Base-by-base conservation (phyloP, 2,329 filamentous ascomycete species). In the Diplodia mutila region DNA sequence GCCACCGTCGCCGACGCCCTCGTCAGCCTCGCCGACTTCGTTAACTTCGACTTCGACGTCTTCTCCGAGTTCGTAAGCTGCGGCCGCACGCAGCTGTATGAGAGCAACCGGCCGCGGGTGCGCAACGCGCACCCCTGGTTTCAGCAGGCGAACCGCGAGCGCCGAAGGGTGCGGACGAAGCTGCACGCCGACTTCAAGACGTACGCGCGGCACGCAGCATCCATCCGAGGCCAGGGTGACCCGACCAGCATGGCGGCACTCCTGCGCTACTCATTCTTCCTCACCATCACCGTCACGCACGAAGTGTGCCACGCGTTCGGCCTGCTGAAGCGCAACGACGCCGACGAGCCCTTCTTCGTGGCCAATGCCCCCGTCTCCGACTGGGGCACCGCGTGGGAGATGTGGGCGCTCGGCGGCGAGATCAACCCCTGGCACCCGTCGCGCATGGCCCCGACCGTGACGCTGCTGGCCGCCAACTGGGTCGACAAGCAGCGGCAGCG, bases 301-400 rank as follows among this genome's bases (percentile, higher is more conserved):
- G 77, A 79, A 59, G 67, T 78, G 32, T 70, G 72, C 3, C 77
- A 79, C 70, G 76, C 76, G 29, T 68, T 78, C 29, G 75, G 76
- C 21, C 70, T 76, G 18, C 73, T 78, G 73, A 70, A 72, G 49
- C 72, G 75, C 39, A 76, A 75, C 32, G 61, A 73, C 27, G 39
- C 74, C 1, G 39, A 49, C 4, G 77, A 79, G 69, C 74, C 75
- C 32, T 70, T 67, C 49, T 72, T 77, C 27, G 66, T 69, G 12
- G 64, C 68, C 14, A 69, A 75, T 21, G 72, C 73, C 67, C 75
- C 74, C 3, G 18, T 71, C 6, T 69, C 70, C 2, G 77, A 79
- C 57, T 75, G 73, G 70, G 77, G 77, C 16, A 75, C 69, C 55
- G 73, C 75, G n/a, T 79, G 76, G 76, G 77, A 79, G 65, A 72